Evolutionary conservation across 805 yeast genomes (phyloP).

Genomic region (Wickerhamiella parazyma): DNA sequence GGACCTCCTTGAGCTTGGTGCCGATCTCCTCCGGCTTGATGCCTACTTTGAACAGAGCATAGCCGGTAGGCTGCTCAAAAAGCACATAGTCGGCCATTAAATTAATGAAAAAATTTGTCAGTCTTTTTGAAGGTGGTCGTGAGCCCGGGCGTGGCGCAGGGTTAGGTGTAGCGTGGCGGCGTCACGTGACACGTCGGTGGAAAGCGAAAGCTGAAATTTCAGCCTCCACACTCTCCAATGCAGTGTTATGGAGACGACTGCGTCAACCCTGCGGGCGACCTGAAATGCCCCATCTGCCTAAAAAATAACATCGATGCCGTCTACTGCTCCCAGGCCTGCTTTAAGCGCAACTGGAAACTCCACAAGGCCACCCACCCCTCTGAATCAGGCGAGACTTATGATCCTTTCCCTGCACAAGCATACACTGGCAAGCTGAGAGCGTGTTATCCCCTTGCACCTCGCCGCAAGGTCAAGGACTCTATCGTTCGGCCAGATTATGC

Average conservation of each 20-base stretch:
- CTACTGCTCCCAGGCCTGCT: slow-evolving; percentile 79
- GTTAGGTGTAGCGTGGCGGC: neutral
- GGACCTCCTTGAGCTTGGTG: slow-evolving; percentile 83
- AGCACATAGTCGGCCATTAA: slow-evolving; percentile 75
- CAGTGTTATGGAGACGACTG: slow-evolving; percentile 70
- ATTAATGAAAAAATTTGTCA: neutral
- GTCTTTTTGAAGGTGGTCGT: neutral
- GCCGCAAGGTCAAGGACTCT: slow-evolving; percentile 54
- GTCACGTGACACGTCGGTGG: no score
- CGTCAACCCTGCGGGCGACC: slow-evolving; percentile 64
- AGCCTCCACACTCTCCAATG: slow-evolving; percentile 10
- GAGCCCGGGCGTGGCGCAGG: neutral
- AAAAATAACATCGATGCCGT: slow-evolving; percentile 48
- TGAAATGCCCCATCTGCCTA: slow-evolving; percentile 87
- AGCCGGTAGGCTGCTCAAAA: slow-evolving; percentile 97
- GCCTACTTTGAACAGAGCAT: slow-evolving; percentile 87
- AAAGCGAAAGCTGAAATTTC: no score
- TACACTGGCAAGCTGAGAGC: slow-evolving; percentile 71
- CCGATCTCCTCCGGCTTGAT: slow-evolving; percentile 92
- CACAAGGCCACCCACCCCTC: slow-evolving; percentile 67
- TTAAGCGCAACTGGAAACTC: slow-evolving; percentile 37
- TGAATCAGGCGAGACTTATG: slow-evolving; percentile 37
- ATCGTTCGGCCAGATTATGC: slow-evolving; percentile 79
- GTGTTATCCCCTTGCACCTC: slow-evolving; percentile 64
- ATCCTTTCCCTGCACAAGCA: slow-evolving; percentile 73